Base-by-base conservation (phyloP, 371 early-diverging fungal species). In the Conidiobolus incongruus region DNA sequence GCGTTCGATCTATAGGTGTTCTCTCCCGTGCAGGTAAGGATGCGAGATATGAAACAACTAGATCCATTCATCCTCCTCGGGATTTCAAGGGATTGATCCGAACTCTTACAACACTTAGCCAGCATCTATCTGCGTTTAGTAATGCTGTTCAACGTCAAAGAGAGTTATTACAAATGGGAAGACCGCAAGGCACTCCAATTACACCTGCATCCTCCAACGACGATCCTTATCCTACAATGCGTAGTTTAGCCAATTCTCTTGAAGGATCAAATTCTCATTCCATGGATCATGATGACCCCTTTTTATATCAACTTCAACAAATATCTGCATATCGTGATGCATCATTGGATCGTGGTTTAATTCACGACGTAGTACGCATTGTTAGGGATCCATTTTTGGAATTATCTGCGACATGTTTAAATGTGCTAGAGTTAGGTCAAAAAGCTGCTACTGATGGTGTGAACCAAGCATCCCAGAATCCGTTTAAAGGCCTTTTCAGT, bases 131-230 rank as follows among this genome's bases (percentile, higher is more conserved):
- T 33, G 43, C 20, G 6, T 34, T 43, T 19, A 43, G 32, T 33
- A 21, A 32, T n/a, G 43, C 43, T 23, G 43, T 43, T 4, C 43
- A 43, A 22, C 32, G 43, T 4, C 33, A 43, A 32, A 5, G 34
- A 5, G 17, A 29, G 20, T 22, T 43, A n/a, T 22, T 43, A 4
- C 6, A 8, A 11, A 11, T 43, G 13, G 32, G 19, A 12, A 43
- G 32, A 22, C 7, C 43, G 5, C 10, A 40, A 11, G 34, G 30
- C n/a, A n/a, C n/a, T n/a, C n/a, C n/a, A n/a, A n/a, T n/a, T n/a
- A n/a, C n/a, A n/a, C n/a, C n/a, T n/a, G n/a, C n/a, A n/a, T n/a
- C n/a, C n/a, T n/a, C n/a, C n/a, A n/a, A n/a, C n/a, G n/a, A n/a
- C n/a, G n/a, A n/a, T n/a, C n/a, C n/a, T n/a, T n/a, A n/a, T n/a